Base-by-base conservation (phyloP, 1,139 yeast genomes). In the Zhuliangozyma parablackwelliae region DNA sequence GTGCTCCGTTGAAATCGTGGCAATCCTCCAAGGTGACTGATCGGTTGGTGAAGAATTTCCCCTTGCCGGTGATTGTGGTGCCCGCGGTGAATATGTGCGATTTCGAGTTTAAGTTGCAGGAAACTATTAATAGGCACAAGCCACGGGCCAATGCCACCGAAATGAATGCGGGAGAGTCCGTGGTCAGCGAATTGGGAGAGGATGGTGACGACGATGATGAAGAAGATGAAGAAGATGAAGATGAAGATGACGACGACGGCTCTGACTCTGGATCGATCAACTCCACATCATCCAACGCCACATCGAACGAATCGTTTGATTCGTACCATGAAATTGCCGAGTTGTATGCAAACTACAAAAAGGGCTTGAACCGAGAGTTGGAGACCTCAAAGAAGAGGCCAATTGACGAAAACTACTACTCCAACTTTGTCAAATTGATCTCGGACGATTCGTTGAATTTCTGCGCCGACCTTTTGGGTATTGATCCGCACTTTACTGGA, bases 1-100 rank as follows among this genome's bases (percentile, higher is more conserved):
- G 74, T 30, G 74, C 78, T 3, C 82, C 82, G 10, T 58, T 78
- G 13, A 65, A 73, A 35, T 71, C 80, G 10, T 79, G 86, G 84
- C 63, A 63, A 24, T 75, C 84, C 2, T 73, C 78, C 12, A 69
- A 77, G 42, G 54, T 83, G 33, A 73, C 80, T 23, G 89, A 82
- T 51, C 61, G 82, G 34, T 59, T 82, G 35, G 81, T 81, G 26
- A 76, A 75, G 43, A 68, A 71, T 43, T 81, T 74, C 48, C 82
- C 86, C 1, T 65, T 82, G n/a, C 92, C 94, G 0, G 74, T 80
- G 6, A 68, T 82, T 24, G 72, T 82, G 26, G 82, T 79, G 0
- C 89, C 92, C 0, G 81, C 86, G 1, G 64, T 69, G 45, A 80
- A 82, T 45, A 72, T 82, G 79, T 65, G 60, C 38, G 52, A 61